A percentile compares a stretch with the other conserved stretches of the same genome.
Conservation (phyloP, 345 rosid genomes). For the Jatropha curcas region DNA sequence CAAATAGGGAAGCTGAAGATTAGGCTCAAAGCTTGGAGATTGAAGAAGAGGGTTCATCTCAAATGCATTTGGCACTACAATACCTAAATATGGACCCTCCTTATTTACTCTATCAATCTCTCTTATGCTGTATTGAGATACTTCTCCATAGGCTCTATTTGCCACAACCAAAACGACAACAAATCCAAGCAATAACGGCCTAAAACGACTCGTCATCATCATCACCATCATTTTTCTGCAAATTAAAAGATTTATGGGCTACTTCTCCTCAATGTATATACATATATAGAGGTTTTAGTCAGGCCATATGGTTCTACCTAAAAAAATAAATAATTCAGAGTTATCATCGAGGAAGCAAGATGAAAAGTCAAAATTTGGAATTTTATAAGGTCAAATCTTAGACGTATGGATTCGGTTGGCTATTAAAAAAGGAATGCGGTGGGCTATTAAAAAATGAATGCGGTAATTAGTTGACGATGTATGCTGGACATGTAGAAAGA, state of each 20-base stretch:
- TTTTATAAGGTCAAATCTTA: background rate
- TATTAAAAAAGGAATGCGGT: too few relatives aligned
- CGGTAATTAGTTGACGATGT: too few relatives aligned
- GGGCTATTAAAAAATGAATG: too few relatives aligned
- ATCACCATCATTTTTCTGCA: background rate
- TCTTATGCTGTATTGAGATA: conserved; percentile 21
- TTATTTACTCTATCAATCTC: conserved; percentile 39
- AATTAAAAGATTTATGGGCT: too few relatives aligned
- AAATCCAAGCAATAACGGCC: background rate
- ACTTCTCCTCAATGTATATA: too few relatives aligned
- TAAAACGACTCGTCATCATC: background rate
- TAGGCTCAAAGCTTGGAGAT: conserved; percentile 47
- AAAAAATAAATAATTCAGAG: too few relatives aligned
- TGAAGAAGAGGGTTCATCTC: conserved; percentile 81
- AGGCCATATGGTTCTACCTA: too few relatives aligned
- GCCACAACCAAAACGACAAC: conserved; percentile 23
- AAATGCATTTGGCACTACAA: conserved; percentile 67
- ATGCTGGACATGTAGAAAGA: too few relatives aligned
- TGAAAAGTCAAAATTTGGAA: background rate
- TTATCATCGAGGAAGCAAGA: too few relatives aligned
- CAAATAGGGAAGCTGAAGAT: conserved; percentile 39
- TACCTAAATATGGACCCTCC: conserved; percentile 62
- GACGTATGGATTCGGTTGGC: too few relatives aligned
- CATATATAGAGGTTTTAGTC: too few relatives aligned
- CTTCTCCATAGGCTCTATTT: conserved; percentile 32